A percentile compares a stretch with the other conserved stretches of the same genome.
Conservation (phyloP, 2,329 filamentous ascomycete species). For the Emmonsia crescens region DNA sequence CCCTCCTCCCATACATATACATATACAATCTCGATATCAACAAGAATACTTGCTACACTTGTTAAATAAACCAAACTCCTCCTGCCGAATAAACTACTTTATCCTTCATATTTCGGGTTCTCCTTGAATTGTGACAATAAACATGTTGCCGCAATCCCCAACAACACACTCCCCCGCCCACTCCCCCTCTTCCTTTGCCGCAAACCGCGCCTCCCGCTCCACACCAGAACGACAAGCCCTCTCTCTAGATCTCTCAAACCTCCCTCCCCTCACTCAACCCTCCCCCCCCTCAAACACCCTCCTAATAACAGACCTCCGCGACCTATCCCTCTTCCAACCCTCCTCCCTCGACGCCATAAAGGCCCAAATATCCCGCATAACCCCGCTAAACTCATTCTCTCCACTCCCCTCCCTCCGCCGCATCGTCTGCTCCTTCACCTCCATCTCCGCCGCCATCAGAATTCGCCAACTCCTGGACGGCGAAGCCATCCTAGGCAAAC, state of each 20-base stretch:
- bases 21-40: background rate
- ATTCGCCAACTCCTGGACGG: slow-evolving; percentile 35
- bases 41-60: background rate
- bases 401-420: slow-evolving; percentile 41
- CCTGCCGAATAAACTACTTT: background rate
- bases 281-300: slow-evolving; percentile 41
- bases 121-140: background rate
- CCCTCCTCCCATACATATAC: no score
- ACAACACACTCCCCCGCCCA: slow-evolving; percentile 14
- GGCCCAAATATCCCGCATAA: slow-evolving; percentile 31
- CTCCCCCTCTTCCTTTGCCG: slow-evolving; percentile 18
- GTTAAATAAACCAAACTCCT: background rate
- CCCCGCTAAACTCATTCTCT: slow-evolving; percentile 40
- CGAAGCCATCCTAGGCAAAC: slow-evolving; percentile 21
- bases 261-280: slow-evolving; percentile 36
- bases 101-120: background rate
- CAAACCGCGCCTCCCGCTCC: slow-evolving; percentile 13
- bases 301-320: slow-evolving; percentile 39
- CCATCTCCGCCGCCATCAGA: slow-evolving; percentile 30
- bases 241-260: slow-evolving; percentile 36
- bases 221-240: slow-evolving; percentile 23
- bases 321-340: slow-evolving; percentile 38
- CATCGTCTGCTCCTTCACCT: slow-evolving; percentile 40
- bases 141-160: background rate
- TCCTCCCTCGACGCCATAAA: slow-evolving; percentile 34